Percentiles rank a stretch among this genome's conserved stretches.
Conservation (phyloP, 768 basidiomycete genomes). For the Tylopilus rubrobrunneus region DNA sequence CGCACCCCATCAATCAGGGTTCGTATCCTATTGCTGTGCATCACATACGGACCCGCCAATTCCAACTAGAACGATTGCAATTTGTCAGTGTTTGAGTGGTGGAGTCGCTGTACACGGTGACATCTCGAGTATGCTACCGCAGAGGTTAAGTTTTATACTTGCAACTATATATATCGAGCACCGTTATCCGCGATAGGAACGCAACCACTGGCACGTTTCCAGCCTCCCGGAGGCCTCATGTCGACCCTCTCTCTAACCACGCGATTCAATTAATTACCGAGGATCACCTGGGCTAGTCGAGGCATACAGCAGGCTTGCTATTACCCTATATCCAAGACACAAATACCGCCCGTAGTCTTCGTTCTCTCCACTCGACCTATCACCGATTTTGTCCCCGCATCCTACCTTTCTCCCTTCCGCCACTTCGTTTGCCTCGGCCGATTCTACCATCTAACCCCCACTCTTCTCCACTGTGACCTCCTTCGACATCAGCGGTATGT, state of each 20-base stretch:
- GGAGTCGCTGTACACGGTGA: background rate
- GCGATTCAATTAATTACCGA: constrained; percentile 21
- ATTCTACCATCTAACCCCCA: background rate
- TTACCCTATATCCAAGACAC: constrained; percentile 6
- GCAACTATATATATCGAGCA: background rate
- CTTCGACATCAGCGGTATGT: constrained; percentile 10
- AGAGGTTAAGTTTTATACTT: background rate
- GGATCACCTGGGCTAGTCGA: constrained; percentile 14
- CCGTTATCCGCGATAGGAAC: constrained; percentile 5
- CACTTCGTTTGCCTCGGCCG: background rate
- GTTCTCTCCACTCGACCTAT: background rate
- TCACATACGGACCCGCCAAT: background rate
- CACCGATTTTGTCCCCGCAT: background rate
- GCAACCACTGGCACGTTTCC: constrained; percentile 8
- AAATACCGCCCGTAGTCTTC: constrained; percentile 10
- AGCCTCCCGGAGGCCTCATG: constrained; percentile 15
- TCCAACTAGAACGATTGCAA: background rate
- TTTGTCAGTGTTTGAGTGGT: background rate
- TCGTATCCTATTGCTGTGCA: background rate
- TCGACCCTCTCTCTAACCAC: constrained; percentile 2
- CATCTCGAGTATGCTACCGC: background rate
- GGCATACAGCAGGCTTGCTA: constrained; percentile 1
- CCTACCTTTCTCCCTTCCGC: background rate
- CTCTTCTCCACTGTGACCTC: background rate
- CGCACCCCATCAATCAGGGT: background rate